Base-by-base conservation (phyloP, 805 yeast genomes). In the Lachancea lanzarotensis region DNA sequence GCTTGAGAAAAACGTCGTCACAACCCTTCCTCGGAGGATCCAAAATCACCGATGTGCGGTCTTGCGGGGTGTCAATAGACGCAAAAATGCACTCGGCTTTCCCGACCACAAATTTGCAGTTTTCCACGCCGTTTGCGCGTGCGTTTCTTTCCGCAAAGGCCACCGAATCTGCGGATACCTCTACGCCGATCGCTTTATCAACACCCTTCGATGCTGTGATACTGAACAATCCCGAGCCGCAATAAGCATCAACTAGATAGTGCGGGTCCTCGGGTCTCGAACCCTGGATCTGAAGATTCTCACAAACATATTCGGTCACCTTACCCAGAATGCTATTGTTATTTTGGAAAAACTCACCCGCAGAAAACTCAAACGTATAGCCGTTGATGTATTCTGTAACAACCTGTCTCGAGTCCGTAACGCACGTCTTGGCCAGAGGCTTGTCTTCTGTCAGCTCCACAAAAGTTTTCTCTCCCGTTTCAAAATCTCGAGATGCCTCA, bases 11-110 rank as follows among this genome's bases (percentile, higher is more conserved):
- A 9, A 79, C 79, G 42, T 81, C 84, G 63, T 90, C 97, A 65
- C 98, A 91, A 1, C 98, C 98, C 65, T 91, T 93, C 63, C 98
- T 80, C 35, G 98, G 96, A 3, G 98, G 98, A 65, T 93, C 98
- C 57, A 93, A 76, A 47, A 93, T 89, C 31, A 93, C 93, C 10
- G 95, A 80, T 0, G 98, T 93, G 54, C 81, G 70, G 38, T 75
- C 78, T 32, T 77, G 72, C 7, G 95, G 95, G 3, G 88, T 78
- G 49, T 81, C 83, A 49, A 85, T 84, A 46, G 79, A 78, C 41
- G 75, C 84, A 64, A 93, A 93, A 47, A 93, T 81, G 63, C 80
- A 76, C 63, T 90, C 96, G 1, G 98, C 98, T 60, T 89, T 86
- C 29, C 98, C 98, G 22, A 81, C 87, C 31, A 91, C 79, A 57